Evolutionary conservation across 768 basidiomycete genomes (phyloP), one percentile per base, ranked within the genome.

Genomic region (Trametes cingulata): DNA sequence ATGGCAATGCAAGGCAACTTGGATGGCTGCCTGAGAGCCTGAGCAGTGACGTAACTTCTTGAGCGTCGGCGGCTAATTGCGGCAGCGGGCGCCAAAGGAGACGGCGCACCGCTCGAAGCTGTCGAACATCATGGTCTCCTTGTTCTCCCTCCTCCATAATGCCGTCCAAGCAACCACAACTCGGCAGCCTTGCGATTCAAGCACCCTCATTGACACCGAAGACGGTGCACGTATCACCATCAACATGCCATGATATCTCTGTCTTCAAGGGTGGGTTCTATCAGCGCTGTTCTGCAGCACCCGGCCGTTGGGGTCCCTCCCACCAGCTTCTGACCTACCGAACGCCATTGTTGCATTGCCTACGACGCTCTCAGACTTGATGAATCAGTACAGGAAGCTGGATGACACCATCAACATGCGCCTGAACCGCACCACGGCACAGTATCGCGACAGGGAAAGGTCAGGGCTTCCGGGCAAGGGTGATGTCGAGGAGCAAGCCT

Each of bases 321-420:
- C 47, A 15, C 41, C 22, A 41, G 27, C 52, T 45, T 41, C 27
- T 39, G n/a, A 40, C 52, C 15, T 20, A n/a, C 43, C 13, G 19
- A 37, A 29, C 40, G n/a, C 45, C 5, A 40, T n/a, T 43, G 17
- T 39, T 42, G 40, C 45, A 51, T 47, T 37, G 43, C 55, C 13
- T 22, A n/a, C 39, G 35, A 72, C 56, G 68, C 43, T 41, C 48
- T 49, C 70, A 94, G 92, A 91, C 61, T 83, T 93, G 67, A 78
- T 94, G 72, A 85, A 80, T 69, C 91, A 93, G 73, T 93, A 93
- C 72, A 81, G 91, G 68, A 84, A 79, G 66, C 76, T 93, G 14
- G 91, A 94, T 73, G 91, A 94, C 68, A 77, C 84, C 7, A 87
- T 94, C 64, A 83, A 80, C 40, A 90, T 91, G 87, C 80, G 92